Base-by-base conservation (phyloP, 2,329 filamentous ascomycete species). In the Hysterium pulicare region DNA sequence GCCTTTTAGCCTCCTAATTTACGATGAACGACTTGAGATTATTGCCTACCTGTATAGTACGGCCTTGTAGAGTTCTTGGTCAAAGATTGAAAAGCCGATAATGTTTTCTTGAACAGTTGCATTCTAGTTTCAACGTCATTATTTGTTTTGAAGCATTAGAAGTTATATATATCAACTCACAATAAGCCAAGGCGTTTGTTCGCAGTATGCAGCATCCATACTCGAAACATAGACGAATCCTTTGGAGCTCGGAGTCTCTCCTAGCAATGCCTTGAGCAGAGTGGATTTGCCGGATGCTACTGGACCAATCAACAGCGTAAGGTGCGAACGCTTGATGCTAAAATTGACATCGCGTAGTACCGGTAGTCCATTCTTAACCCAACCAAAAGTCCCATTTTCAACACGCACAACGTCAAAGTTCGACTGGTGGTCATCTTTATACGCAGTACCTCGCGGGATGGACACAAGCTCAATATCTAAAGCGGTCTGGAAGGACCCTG, bases 371-470 rank as follows among this genome's bases (percentile, higher is more conserved):
- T 65, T 55, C 0, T 45, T 34, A 19, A 68, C 62, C 69, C 71
- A 74, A 9, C 61, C 61, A 48, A 73, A 72, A 33, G 57, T 66
- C 7, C 54, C 67, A 31, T 67, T 53, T 48, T 68, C 57, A 15
- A 72, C 54, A 13, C 54, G 48, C 15, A 69, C 53, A 21, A 58
- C 57, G 22, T 40, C 6, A 5, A 15, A 32, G 35, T 5, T 17
- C 24, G n/a, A 42, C 23, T n/a, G n/a, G n/a, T n/a, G n/a, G n/a
- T n/a, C n/a, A n/a, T n/a, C n/a, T n/a, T n/a, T n/a, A n/a, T n/a
- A n/a, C n/a, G n/a, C n/a, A n/a, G n/a, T n/a, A n/a, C n/a, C n/a
- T n/a, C n/a, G n/a, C n/a, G n/a, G n/a, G n/a, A n/a, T n/a, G n/a
- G n/a, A n/a, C n/a, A n/a, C n/a, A n/a, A n/a, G n/a, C n/a, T n/a